phyloP scores from a whole-genome alignment of 2,329 filamentous ascomycete genomes.

The Chaetomiaceae sp. region DNA sequence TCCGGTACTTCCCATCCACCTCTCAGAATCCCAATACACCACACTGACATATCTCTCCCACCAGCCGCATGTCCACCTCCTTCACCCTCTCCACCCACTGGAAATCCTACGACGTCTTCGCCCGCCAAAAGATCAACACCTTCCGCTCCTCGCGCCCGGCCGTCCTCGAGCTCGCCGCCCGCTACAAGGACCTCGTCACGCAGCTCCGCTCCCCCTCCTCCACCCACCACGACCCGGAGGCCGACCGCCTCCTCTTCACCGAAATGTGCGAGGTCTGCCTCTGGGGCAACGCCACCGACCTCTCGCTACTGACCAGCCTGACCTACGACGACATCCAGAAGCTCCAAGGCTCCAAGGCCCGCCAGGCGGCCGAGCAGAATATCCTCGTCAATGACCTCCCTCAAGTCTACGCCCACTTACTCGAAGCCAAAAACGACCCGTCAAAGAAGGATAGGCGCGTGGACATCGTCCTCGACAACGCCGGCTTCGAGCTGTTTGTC shows the following conservation, averaged over 20 bases:
- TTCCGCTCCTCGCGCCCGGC: constrained; percentile 86
- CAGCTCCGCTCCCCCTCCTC: constrained; percentile 53
- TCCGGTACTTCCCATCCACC: constrained; percentile 56
- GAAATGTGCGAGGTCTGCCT: constrained; percentile 97
- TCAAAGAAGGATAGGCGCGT: constrained; percentile 63
- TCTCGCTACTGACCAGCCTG: constrained; percentile 83
- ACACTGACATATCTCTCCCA: neutral
- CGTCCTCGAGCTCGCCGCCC: constrained; percentile 41
- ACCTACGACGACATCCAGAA: constrained; percentile 97
- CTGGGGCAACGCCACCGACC: constrained; percentile 94
- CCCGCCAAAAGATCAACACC: constrained; percentile 82
- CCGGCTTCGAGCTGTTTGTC: constrained; percentile 95
- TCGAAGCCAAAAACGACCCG: constrained; percentile 23
- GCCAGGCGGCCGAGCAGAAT: constrained; percentile 84
- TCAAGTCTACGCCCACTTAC: constrained; percentile 29
- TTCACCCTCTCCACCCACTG: constrained; percentile 77
- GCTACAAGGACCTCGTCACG: constrained; percentile 55
- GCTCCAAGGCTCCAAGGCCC: constrained; percentile 81
- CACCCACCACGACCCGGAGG: constrained; percentile 50
- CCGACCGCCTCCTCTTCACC: constrained; percentile 73
- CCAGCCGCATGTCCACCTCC: constrained; percentile 68
- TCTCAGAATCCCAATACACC: neutral
- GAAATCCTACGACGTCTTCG: constrained; percentile 87
- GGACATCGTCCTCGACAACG: constrained; percentile 95
- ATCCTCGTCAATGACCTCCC: constrained; percentile 83